These are phyloP conservation scores for Fusarium pseudograminearum DNA, from an alignment of 2,329 filamentous ascomycete species.

Conservation along the genomic window DNA sequence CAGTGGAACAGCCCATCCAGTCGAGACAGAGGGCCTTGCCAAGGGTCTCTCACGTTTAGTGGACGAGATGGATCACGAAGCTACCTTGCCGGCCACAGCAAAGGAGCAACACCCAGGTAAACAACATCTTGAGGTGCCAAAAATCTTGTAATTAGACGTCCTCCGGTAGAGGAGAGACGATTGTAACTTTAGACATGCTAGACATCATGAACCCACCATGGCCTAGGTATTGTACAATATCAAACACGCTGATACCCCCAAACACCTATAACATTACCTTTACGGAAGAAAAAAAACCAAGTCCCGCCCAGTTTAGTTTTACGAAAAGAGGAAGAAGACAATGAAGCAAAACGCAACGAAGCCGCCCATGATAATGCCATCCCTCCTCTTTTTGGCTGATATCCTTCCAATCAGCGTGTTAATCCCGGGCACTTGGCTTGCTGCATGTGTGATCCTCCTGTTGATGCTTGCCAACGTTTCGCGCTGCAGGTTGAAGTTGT, in stretches of 20 bases:
- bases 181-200: constrained; percentile 44
- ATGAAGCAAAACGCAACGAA: constrained; percentile 95
- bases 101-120: constrained; percentile 52
- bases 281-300: constrained; percentile 33
- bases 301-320: constrained; percentile 13
- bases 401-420: constrained; percentile 94
- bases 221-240: constrained; percentile 50
- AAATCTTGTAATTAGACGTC: constrained; percentile 43
- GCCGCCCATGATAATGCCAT: constrained; percentile 90
- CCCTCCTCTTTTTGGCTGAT: constrained; percentile 92
- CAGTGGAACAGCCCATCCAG: constrained; percentile 74
- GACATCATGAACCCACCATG: constrained; percentile 45
- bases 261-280: constrained; percentile 51
- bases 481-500: constrained; percentile 87
- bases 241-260: constrained; percentile 54
- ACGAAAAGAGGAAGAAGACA: constrained; percentile 83
- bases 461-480: constrained; percentile 92
- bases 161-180: constrained; percentile 29
- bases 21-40: constrained; percentile 75
- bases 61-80: constrained; percentile 64
- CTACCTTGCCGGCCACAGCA: constrained; percentile 50
- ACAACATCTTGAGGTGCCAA: constrained; percentile 47
- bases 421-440: constrained; percentile 91
- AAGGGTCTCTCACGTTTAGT: constrained; percentile 73
- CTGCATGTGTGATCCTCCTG: constrained; percentile 87